These are phyloP conservation scores for Aureobasidium sp. DNA, from an alignment of 2,329 filamentous ascomycete genomes.

Conservation along the genomic window DNA sequence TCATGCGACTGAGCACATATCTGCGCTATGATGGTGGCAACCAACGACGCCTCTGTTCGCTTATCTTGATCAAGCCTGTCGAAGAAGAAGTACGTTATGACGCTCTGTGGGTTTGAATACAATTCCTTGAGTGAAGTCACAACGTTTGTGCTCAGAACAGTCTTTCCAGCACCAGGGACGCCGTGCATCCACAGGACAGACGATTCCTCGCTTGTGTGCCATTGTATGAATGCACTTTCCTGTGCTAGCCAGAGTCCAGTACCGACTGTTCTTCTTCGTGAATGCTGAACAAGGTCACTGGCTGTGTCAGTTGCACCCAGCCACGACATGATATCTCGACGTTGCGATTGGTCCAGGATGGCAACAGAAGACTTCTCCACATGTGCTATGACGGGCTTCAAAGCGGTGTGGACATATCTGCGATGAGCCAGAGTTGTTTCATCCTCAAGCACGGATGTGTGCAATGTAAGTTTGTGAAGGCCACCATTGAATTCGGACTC, in stretches of 20 bases:
- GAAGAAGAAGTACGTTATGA: neutral
- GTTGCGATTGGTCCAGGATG: neutral
- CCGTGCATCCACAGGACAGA: neutral
- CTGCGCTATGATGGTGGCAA: neutral
- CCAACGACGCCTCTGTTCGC: neutral
- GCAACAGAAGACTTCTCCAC: neutral
- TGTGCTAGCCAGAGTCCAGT: neutral
- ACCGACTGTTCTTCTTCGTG: neutral
- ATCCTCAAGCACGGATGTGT: neutral
- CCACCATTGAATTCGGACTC: neutral
- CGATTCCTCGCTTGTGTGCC: neutral
- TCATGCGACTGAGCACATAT: neutral
- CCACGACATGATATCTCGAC: neutral
- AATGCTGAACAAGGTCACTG: neutral
- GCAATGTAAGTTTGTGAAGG: neutral
- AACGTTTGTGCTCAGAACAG: neutral
- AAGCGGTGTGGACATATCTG: neutral
- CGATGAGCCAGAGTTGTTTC: neutral
- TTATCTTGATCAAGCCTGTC: neutral
- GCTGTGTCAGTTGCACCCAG: neutral
- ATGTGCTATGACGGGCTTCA: neutral
- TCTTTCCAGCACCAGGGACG: neutral
- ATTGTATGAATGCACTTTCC: neutral
- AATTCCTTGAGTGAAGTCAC: neutral
- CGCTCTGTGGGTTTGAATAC: neutral